These are phyloP conservation scores for Colletotrichum sp. DNA, from an alignment of 2,329 filamentous ascomycete genomes.

Conservation along the genomic window DNA sequence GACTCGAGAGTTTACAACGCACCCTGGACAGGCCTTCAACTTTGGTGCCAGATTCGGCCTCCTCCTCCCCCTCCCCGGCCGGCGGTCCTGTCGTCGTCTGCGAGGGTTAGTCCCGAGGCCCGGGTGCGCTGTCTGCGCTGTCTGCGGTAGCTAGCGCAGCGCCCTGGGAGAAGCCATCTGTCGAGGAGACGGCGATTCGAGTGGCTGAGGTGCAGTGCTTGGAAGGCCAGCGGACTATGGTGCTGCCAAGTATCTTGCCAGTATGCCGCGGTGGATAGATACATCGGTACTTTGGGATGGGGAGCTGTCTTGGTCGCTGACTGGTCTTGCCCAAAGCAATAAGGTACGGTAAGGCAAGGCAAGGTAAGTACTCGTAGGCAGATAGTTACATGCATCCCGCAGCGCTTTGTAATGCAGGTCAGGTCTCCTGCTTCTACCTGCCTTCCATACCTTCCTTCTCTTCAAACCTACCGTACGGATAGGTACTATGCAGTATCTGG, in stretches of 20 bases:
- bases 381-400: background rate
- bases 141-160: background rate
- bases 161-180: background rate
- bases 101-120: background rate
- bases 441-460: background rate
- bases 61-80: background rate
- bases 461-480: background rate
- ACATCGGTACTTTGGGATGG: background rate
- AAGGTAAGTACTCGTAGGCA: background rate
- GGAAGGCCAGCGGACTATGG: background rate
- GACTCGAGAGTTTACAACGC: background rate
- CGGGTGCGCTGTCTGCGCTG: background rate
- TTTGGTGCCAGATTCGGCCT: constrained; percentile 8
- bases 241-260: background rate
- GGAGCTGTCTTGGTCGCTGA: background rate
- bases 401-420: background rate
- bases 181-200: background rate
- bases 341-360: background rate
- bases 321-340: background rate
- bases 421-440: background rate
- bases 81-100: background rate
- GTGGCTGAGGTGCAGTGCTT: background rate
- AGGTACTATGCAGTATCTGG: background rate
- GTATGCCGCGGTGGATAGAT: background rate
- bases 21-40: constrained; percentile 8